A percentile compares a stretch with the other conserved stretches of the same genome.
phyloP scores from a whole-genome alignment of 495 filamentous ascomycete species.

The Patellaria atrata region DNA sequence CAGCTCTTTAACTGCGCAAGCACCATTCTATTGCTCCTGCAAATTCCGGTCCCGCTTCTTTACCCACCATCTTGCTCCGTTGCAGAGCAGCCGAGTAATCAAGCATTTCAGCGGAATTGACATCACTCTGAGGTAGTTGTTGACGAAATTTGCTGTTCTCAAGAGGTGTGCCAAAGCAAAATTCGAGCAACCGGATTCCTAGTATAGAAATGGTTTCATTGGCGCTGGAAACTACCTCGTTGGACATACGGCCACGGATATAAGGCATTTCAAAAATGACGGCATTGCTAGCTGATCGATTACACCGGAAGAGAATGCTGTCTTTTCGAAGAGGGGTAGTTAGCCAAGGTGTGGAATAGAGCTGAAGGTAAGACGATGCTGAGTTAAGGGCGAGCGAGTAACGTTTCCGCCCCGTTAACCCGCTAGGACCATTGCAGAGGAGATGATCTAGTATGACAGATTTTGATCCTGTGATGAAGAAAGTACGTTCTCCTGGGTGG shows the following conservation, averaged over 20 bases:
- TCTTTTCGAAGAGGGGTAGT: constrained; percentile 6
- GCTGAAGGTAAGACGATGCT: constrained; percentile 18
- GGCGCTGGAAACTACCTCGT: background rate
- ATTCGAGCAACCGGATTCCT: constrained; percentile 28
- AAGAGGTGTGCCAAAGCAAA: constrained; percentile 26
- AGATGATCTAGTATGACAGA: constrained; percentile 16
- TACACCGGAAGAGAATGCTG: constrained; percentile 16
- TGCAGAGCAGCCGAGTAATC: constrained; percentile 21
- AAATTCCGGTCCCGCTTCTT: constrained; percentile 27
- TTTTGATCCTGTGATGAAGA: background rate
- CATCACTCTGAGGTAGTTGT: constrained; percentile 5
- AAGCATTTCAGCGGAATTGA: constrained; percentile 7
- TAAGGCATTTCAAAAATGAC: constrained; percentile 18
- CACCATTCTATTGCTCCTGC: constrained; percentile 28
- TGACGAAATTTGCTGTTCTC: constrained; percentile 14
- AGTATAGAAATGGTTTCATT: constrained; percentile 17
- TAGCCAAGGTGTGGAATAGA: constrained; percentile 18
- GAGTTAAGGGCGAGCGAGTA: constrained; percentile 19
- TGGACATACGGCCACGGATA: constrained; percentile 16
- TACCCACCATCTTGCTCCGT: constrained; percentile 20
- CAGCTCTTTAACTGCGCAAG: constrained; percentile 8
- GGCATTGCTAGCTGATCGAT: constrained; percentile 2
- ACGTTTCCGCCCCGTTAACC: constrained; percentile 19
- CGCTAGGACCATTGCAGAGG: constrained; percentile 8
- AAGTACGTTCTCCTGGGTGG: constrained; percentile 9